Percentiles rank a stretch among this genome's conserved stretches.
Evolutionary conservation across 495 filamentous ascomycete genomes (phyloP).

Genomic region (Annulohypoxylon bovei): DNA sequence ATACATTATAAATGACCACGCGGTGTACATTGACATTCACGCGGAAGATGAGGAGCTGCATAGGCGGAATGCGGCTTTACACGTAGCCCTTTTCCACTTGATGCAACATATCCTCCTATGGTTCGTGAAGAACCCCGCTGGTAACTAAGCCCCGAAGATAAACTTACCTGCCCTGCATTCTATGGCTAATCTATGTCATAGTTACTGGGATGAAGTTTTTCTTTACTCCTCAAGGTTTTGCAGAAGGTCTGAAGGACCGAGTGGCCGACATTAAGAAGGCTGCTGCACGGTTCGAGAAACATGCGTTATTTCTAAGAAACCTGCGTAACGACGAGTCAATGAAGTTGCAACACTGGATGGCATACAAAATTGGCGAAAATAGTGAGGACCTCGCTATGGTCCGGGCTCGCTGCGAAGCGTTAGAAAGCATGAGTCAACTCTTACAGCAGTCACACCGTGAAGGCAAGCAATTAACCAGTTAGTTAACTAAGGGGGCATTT

Average conservation of each 20-base stretch:
- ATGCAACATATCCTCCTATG: constrained; percentile 31
- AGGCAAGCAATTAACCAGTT: neutral
- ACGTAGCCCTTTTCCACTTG: constrained; percentile 16
- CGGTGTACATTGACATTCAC: constrained; percentile 1
- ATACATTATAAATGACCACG: constrained; percentile 23
- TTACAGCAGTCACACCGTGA: neutral
- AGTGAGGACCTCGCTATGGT: neutral
- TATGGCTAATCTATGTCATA: neutral
- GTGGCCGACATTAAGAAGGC: constrained; percentile 17
- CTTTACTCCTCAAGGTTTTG: constrained; percentile 22
- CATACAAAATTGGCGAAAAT: neutral
- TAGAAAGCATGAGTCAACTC: neutral
- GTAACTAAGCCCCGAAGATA: constrained; percentile 6
- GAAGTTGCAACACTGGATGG: constrained; percentile 4
- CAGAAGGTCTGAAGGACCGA: constrained; percentile 14
- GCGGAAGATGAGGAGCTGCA: constrained; percentile 32
- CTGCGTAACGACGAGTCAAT: neutral
- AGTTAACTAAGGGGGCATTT: neutral
- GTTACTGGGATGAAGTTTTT: constrained; percentile 5
- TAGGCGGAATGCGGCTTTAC: constrained; percentile 24
- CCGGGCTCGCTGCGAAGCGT: neutral
- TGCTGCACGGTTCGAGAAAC: constrained; percentile 14
- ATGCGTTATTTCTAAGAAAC: neutral
- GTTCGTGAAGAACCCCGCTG: constrained; percentile 32
- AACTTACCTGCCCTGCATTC: neutral